A percentile compares a stretch with the other conserved stretches of the same genome.
Conservation (phyloP, 1,284 basidiomycete species). For the Moesziomyces sp. region DNA sequence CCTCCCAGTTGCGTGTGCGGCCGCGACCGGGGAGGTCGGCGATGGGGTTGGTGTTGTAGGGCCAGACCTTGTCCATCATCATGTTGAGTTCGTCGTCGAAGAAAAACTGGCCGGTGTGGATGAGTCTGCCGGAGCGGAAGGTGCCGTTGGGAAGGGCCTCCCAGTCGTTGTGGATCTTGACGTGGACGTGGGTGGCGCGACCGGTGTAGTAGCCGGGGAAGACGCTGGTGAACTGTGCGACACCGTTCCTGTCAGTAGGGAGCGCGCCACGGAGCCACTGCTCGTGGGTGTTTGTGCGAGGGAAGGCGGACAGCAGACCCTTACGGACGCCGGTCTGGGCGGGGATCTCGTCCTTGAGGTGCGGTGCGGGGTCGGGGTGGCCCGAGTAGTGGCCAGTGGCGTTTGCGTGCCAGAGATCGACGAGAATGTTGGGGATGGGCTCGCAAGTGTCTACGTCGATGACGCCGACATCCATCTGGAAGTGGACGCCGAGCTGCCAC, state of each 20-base stretch:
- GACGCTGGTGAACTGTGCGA: constrained; percentile 76
- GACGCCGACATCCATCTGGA: constrained; percentile 76
- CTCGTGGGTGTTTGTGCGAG: constrained; percentile 68
- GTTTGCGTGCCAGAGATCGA: constrained; percentile 76
- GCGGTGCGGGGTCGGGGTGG: constrained; percentile 69
- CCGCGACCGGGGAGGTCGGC: constrained; percentile 63
- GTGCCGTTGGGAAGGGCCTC: constrained; percentile 68
- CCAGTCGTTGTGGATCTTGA: constrained; percentile 69
- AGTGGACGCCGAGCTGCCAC: constrained; percentile 71
- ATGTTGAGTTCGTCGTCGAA: constrained; percentile 75
- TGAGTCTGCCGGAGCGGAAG: constrained; percentile 69
- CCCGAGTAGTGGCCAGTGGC: constrained; percentile 70
- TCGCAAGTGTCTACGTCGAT: constrained; percentile 80
- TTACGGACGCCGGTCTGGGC: constrained; percentile 66
- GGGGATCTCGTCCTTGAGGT: constrained; percentile 67
- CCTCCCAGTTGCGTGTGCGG: constrained; percentile 70
- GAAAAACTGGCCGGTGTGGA: constrained; percentile 76
- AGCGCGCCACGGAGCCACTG: constrained; percentile 76
- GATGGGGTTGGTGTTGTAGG: constrained; percentile 69
- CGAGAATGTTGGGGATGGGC: constrained; percentile 76
- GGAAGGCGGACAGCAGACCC: constrained; percentile 69
- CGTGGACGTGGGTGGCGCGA: constrained; percentile 70
- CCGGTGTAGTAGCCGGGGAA: constrained; percentile 75
- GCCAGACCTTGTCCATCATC: constrained; percentile 68
- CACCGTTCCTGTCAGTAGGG: constrained; percentile 76